Base-by-base conservation (phyloP, 352 stramenopile species). In the Globisporangium megalacanthum region DNA sequence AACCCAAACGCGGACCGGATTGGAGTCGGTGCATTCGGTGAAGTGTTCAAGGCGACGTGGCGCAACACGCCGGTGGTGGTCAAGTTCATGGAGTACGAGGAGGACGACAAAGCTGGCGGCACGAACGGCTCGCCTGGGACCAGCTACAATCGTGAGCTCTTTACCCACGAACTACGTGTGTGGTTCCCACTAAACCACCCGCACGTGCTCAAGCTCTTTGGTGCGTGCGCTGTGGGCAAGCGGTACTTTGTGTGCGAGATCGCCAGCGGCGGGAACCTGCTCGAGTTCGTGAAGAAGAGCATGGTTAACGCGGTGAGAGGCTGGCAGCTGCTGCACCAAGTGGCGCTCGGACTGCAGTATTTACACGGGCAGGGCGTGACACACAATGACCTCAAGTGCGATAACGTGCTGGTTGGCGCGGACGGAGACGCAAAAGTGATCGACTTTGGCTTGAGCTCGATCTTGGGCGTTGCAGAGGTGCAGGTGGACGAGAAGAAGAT, bases 351-450 rank as follows among this genome's bases (percentile, higher is more conserved):
- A 3, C 19, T 54, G 31, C 49, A 45, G 49, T 44, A 54, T 17
- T 15, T 54, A 11, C 49, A 54, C 33, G 22, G 29, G 3, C 5
- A 22, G 25, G 35, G 35, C 19, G 25, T 52, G 2, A 5, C n/a
- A 15, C 52, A 58, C 20, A 58, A 50, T 10, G 52, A 50, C n/a
- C 19, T 58, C 6, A 58, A 58, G 29, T 58, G 52, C 52, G 29
- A 58, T 22, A 58, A 50, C 22, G 15, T 58, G 11, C 44, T 58
- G 7, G 39, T 58, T 39, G 37, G 20, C 29, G 19, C 17, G 0
- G 35, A 55, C 25, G 20, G n/a, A 1, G 20, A 9, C 5, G 47
- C 47, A 5, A 52, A 52, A 29, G 5, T 37, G 4, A 52, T 52
- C 25, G 47, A 52, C 47, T 52, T 52, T 52, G 22, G 47, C 13